Evolutionary conservation across 2,329 filamentous ascomycete species (phyloP).

Genomic region (Aspergillus hiratsukae): DNA sequence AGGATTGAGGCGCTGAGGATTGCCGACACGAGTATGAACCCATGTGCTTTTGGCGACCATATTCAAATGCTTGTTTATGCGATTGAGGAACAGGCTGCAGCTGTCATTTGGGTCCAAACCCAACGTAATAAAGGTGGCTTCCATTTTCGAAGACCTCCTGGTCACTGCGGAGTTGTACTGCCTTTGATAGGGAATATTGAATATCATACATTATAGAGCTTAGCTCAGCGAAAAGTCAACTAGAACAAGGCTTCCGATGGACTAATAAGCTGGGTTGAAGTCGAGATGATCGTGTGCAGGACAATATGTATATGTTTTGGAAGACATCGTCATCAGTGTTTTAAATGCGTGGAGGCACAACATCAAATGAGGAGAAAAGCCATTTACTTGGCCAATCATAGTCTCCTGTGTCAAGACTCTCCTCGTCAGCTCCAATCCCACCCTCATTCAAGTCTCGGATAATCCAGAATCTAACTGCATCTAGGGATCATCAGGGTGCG

Average conservation of each 20-base stretch:
- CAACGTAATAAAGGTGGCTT: too few species aligned
- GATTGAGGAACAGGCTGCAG: constrained; percentile 1
- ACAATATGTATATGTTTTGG: background rate
- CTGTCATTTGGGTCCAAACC: background rate
- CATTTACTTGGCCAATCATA: constrained; percentile 1
- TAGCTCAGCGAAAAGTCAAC: background rate
- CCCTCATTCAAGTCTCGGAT: background rate
- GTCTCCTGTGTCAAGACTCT: constrained; percentile 2
- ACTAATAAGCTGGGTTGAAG: background rate
- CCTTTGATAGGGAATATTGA: too few species aligned
- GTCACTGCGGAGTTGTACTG: too few species aligned
- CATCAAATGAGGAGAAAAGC: background rate
- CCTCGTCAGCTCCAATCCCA: constrained; percentile 5
- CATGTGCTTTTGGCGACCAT: background rate
- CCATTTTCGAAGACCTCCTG: too few species aligned
- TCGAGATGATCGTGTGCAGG: background rate
- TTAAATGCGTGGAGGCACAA: background rate
- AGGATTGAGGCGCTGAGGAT: constrained; percentile 4
- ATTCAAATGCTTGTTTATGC: constrained; percentile 1
- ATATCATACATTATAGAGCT: background rate
- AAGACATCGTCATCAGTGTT: background rate
- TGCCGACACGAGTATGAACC: constrained; percentile 2
- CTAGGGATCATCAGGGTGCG: background rate
- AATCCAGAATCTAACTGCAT: background rate
- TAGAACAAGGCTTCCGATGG: background rate